These are phyloP conservation scores for Aquilaria sinensis DNA, from an alignment of 345 rosid genomes.

Conservation along the genomic window DNA sequence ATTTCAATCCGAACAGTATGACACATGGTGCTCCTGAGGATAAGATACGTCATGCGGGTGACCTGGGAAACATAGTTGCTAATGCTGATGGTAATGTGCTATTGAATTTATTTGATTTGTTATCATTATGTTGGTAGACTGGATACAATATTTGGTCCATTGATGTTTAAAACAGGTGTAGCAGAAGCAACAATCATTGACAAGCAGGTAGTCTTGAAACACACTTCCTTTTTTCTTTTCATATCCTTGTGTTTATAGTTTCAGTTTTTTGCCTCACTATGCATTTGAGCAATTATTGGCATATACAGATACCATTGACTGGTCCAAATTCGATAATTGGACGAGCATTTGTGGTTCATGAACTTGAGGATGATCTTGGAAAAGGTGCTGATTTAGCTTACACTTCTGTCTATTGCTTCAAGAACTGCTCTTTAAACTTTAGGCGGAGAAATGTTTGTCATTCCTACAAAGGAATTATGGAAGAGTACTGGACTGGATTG, in stretches of 20 bases:
- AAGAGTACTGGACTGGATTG: neutral
- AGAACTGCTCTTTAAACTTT: too few relatives aligned
- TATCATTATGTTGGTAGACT: neutral
- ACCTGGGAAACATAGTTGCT: constrained; percentile 99
- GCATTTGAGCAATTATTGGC: constrained; percentile 6
- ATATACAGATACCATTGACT: constrained; percentile 60
- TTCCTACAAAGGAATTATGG: too few relatives aligned
- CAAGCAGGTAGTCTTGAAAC: constrained; percentile 43
- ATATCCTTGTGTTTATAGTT: too few relatives aligned
- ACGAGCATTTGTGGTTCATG: constrained; percentile 95
- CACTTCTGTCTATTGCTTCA: neutral
- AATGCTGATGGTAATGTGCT: constrained; percentile 63
- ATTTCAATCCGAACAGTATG: constrained; percentile 82
- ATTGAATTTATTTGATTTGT: constrained; percentile 4
- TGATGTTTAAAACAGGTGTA: constrained; percentile 47
- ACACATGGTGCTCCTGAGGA: constrained; percentile 98
- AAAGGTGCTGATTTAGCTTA: constrained; percentile 43
- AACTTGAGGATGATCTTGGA: constrained; percentile 97
- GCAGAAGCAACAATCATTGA: constrained; percentile 91
- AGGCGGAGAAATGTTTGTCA: too few relatives aligned
- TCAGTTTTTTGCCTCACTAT: neutral
- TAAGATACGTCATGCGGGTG: constrained; percentile 97
- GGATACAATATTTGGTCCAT: constrained; percentile 2
- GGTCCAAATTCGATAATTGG: constrained; percentile 81
- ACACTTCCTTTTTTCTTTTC: too few relatives aligned